A percentile compares a stretch with the other conserved stretches of the same genome.
Conservation (phyloP, 441 rosid genomes). For the Euphorbia schlechtendalii region DNA sequence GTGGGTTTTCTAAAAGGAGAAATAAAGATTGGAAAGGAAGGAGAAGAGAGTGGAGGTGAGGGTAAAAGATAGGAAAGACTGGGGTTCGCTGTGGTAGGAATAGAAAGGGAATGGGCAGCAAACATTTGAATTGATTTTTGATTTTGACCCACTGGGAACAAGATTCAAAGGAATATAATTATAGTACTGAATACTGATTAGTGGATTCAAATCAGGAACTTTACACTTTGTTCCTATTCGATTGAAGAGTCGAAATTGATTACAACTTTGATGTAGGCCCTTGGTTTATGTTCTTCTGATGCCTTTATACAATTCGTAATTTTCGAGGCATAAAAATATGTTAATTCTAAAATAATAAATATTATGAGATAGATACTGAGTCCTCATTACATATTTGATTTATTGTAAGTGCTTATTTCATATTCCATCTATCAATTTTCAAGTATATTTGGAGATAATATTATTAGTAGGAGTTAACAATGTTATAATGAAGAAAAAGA, state of each 20-base stretch:
- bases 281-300: neutral
- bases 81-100: constrained; percentile 18
- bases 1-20: constrained; percentile 14
- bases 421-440: too few species aligned
- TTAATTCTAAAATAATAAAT: too few species aligned
- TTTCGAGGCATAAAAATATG: too few species aligned
- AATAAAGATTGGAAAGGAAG: constrained; percentile 9
- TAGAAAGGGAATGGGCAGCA: constrained; percentile 37
- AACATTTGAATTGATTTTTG: constrained; percentile 35
- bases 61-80: constrained; percentile 14
- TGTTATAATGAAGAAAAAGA: too few species aligned
- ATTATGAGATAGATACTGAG: too few species aligned
- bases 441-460: too few species aligned
- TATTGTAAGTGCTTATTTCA: too few species aligned
- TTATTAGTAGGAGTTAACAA: too few species aligned
- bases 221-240: neutral
- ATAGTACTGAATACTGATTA: neutral
- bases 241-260: neutral
- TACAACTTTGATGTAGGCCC: neutral
- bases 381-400: too few species aligned
- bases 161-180: too few species aligned
- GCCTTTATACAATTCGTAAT: too few species aligned
- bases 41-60: constrained; percentile 8
- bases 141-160: constrained; percentile 19
- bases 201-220: neutral